These are phyloP conservation scores for Prunus mongolica DNA, from an alignment of 306 rosid species.

Conservation along the genomic window DNA sequence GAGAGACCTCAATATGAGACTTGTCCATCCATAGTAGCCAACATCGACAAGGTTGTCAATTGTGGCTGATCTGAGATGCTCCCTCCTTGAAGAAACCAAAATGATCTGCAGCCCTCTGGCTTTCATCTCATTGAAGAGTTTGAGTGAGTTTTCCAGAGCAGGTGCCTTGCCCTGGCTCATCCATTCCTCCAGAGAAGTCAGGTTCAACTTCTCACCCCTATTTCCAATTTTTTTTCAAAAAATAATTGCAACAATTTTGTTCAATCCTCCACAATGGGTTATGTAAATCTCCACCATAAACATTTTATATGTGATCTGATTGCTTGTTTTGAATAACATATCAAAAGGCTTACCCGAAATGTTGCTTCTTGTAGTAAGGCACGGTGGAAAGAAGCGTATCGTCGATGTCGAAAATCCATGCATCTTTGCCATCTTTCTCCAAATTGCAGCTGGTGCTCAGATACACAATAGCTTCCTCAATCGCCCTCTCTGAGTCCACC, in stretches of 20 bases:
- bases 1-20: constrained; percentile 43
- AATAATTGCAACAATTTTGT: background rate
- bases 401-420: constrained; percentile 77
- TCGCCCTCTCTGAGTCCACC: constrained; percentile 44
- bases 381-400: constrained; percentile 55
- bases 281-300: too few relatives aligned
- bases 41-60: constrained; percentile 53
- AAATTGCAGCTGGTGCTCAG: constrained; percentile 46
- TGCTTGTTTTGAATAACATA: background rate
- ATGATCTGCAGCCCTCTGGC: constrained; percentile 53
- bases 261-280: too few relatives aligned
- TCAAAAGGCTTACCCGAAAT: constrained; percentile 36
- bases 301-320: background rate
- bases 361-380: constrained; percentile 49
- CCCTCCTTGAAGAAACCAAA: constrained; percentile 58
- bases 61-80: constrained; percentile 61
- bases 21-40: constrained; percentile 63
- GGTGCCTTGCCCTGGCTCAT: constrained; percentile 52
- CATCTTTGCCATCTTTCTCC: constrained; percentile 53
- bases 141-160: constrained; percentile 49
- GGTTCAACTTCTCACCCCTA: constrained; percentile 54
- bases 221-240: background rate
- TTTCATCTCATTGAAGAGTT: constrained; percentile 51
- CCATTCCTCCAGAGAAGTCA: constrained; percentile 57
- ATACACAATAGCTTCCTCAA: constrained; percentile 45